Evolutionary conservation across 192 early-diverging fungal species (phyloP).

Genomic region (Coemansia sp.): DNA sequence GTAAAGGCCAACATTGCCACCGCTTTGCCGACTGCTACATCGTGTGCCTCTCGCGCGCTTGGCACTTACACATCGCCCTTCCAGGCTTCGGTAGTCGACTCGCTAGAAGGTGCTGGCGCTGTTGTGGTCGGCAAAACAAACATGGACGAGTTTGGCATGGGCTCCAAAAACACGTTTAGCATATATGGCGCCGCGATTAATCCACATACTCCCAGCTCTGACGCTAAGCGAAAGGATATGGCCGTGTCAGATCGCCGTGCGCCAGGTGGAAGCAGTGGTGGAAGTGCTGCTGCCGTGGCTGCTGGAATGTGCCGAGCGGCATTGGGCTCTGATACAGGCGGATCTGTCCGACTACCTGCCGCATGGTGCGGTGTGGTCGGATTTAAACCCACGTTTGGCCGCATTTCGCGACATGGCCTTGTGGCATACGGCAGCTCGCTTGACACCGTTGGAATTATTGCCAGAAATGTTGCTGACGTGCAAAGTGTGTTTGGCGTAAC

Average conservation of each 20-base stretch:
- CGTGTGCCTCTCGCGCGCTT: slow-evolving; percentile 78
- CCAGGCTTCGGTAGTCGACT: slow-evolving; percentile 70
- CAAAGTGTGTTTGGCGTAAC: slow-evolving; percentile 4
- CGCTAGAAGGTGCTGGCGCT: slow-evolving; percentile 65
- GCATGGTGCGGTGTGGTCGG: slow-evolving; percentile 93
- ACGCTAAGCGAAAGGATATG: background rate
- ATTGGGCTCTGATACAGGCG: slow-evolving; percentile 93
- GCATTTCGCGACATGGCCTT: slow-evolving; percentile 81
- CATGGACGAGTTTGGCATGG: slow-evolving; percentile 99
- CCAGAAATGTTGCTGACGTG: slow-evolving; percentile 63
- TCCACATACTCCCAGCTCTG: slow-evolving; percentile 2
- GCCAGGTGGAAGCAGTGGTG: slow-evolving; percentile 92
- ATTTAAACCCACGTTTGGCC: slow-evolving; percentile 92
- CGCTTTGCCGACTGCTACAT: slow-evolving; percentile 61
- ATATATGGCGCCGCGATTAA: slow-evolving; percentile 44
- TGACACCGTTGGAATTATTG: slow-evolving; percentile 86
- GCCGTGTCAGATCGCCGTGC: background rate
- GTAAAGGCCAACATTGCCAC: slow-evolving; percentile 87
- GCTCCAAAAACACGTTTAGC: slow-evolving; percentile 53
- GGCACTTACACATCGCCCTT: slow-evolving; percentile 48
- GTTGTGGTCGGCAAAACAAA: slow-evolving; percentile 81
- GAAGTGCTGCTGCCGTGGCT: slow-evolving; percentile 89
- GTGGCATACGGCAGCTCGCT: slow-evolving; percentile 86
- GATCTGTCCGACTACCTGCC: slow-evolving; percentile 91
- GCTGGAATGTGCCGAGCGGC: slow-evolving; percentile 78